A percentile compares a stretch with the other conserved stretches of the same genome.
Conservation (phyloP, 2,329 filamentous ascomycete species). For the Cladosporium austrohemisphaericum region DNA sequence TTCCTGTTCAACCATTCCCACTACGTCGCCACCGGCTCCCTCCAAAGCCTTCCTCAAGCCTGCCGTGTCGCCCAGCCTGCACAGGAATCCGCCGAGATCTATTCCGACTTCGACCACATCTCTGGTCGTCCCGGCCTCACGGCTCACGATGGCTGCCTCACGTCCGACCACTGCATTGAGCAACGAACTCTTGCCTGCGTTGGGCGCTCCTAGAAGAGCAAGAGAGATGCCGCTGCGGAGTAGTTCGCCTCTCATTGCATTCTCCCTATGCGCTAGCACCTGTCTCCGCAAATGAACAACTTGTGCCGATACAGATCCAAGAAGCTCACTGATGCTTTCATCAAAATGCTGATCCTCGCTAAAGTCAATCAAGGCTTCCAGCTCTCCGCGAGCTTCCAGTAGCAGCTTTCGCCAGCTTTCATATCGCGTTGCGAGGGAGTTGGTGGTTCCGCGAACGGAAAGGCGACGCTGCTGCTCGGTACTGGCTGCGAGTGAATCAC, state of each 20-base stretch:
- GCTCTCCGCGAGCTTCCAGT: constrained; percentile 77
- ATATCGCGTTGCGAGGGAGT: constrained; percentile 66
- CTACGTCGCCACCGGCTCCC: constrained; percentile 27
- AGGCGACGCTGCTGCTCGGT: constrained; percentile 91
- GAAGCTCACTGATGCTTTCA: constrained; percentile 70
- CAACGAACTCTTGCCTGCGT: constrained; percentile 90
- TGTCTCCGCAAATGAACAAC: constrained; percentile 58
- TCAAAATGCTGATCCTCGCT: constrained; percentile 97
- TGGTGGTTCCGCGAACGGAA: constrained; percentile 71
- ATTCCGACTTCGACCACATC: constrained; percentile 91
- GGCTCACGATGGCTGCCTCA: constrained; percentile 91
- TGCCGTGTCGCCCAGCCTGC: constrained; percentile 92
- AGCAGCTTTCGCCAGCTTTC: constrained; percentile 76
- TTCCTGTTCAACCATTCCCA: constrained; percentile 79
- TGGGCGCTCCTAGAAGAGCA: constrained; percentile 84
- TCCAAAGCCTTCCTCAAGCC: constrained; percentile 58
- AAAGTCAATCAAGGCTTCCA: constrained; percentile 96
- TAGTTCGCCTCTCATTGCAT: constrained; percentile 77
- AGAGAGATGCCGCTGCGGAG: constrained; percentile 80
- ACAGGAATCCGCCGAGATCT: constrained; percentile 84
- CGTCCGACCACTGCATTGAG: constrained; percentile 86
- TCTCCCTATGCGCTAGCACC: constrained; percentile 67
- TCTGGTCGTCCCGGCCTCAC: constrained; percentile 86
- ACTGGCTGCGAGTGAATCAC: constrained; percentile 59
- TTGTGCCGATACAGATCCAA: constrained; percentile 64